A percentile compares a stretch with the other conserved stretches of the same genome.
Evolutionary conservation across 2,329 filamentous ascomycete species (phyloP).

Genomic region (Venturia oleaginea): DNA sequence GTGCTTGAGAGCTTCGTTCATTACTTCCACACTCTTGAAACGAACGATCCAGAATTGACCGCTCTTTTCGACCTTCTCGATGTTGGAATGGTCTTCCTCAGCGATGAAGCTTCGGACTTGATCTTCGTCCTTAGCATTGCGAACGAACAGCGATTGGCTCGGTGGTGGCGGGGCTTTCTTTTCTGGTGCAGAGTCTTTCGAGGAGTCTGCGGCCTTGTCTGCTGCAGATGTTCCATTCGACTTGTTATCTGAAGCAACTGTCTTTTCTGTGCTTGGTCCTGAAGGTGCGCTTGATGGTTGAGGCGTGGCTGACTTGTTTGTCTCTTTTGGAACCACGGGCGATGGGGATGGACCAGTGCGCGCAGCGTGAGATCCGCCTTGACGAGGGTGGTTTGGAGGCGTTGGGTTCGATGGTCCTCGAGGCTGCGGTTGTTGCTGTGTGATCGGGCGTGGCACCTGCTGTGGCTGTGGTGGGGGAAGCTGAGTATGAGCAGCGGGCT

Average conservation of each 20-base stretch:
- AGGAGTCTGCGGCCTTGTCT: constrained; percentile 28
- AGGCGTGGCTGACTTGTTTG: constrained; percentile 41
- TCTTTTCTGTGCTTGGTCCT: constrained; percentile 20
- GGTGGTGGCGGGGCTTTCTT: not conserved
- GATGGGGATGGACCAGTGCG: constrained; percentile 33
- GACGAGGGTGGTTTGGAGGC: constrained; percentile 28
- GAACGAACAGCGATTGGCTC: constrained; percentile 66
- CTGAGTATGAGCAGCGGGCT: constrained; percentile 31
- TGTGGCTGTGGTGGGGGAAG: constrained; percentile 26
- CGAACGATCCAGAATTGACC: constrained; percentile 76
- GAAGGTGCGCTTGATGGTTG: constrained; percentile 30
- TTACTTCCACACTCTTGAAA: constrained; percentile 71
- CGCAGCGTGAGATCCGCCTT: constrained; percentile 25
- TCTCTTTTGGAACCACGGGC: constrained; percentile 33
- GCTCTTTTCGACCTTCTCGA: constrained; percentile 59
- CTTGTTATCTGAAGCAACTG: constrained; percentile 33
- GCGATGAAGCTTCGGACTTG: constrained; percentile 73
- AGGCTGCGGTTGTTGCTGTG: constrained; percentile 23
- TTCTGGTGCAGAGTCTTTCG: constrained; percentile 6
- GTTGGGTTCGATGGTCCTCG: constrained; percentile 22
- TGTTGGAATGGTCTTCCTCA: constrained; percentile 75
- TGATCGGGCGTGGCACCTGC: constrained; percentile 22
- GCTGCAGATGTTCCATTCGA: constrained; percentile 41
- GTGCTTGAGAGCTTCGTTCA: constrained; percentile 67
- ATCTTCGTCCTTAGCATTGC: constrained; percentile 74